Evolutionary conservation across 148 eudicot species (phyloP).

Genomic region (Rhododendron ferrugineum): DNA sequence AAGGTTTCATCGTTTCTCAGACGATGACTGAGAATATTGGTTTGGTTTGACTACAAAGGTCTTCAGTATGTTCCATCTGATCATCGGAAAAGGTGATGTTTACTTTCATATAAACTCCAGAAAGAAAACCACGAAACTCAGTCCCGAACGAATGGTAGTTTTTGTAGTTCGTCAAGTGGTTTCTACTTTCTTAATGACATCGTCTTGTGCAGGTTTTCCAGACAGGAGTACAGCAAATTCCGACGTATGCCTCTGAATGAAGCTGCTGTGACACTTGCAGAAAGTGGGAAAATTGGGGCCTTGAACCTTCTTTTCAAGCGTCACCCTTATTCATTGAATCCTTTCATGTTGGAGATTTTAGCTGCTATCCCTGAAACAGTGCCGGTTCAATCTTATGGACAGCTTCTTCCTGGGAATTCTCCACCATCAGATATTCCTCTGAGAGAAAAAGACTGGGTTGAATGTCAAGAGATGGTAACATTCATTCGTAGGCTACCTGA

Average conservation of each 20-base stretch:
- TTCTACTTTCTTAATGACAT: constrained; percentile 47
- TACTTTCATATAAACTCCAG: background rate
- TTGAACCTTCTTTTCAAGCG: constrained; percentile 89
- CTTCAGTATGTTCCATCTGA: background rate
- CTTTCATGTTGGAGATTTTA: constrained; percentile 69
- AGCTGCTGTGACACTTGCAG: constrained; percentile 81
- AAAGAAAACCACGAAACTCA: background rate
- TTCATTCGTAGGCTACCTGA: constrained; percentile 38
- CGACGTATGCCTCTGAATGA: constrained; percentile 59
- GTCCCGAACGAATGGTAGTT: background rate
- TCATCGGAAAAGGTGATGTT: background rate
- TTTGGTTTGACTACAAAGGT: background rate
- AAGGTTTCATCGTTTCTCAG: background rate
- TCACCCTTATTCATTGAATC: constrained; percentile 76
- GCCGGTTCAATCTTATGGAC: constrained; percentile 82
- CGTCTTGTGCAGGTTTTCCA: constrained; percentile 70
- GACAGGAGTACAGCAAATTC: constrained; percentile 79
- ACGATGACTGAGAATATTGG: background rate
- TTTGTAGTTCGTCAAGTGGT: constrained; percentile 2
- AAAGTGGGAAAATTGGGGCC: constrained; percentile 94
- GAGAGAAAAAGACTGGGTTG: constrained; percentile 95
- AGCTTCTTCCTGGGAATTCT: constrained; percentile 87
- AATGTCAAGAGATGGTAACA: constrained; percentile 65
- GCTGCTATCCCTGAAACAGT: constrained; percentile 92
- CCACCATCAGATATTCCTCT: constrained; percentile 59